Evolutionary conservation across 768 basidiomycete species (phyloP).

Genomic region (Russula olivacea): DNA sequence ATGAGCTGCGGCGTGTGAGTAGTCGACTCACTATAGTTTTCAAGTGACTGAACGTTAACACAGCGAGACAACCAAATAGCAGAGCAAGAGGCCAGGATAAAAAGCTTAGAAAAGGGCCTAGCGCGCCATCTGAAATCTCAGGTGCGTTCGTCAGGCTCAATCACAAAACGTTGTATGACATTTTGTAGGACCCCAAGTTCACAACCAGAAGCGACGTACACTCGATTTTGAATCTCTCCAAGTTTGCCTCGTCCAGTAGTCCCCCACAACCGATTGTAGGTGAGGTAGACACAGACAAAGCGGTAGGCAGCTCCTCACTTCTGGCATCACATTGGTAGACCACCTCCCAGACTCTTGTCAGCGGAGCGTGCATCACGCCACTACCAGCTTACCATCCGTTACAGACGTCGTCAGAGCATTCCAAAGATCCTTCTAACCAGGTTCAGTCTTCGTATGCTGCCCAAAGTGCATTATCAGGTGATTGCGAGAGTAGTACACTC

Average conservation of each 20-base stretch:
- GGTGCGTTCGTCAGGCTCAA: conserved; percentile 11
- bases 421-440: neutral
- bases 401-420: neutral
- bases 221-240: conserved; percentile 32
- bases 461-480: neutral
- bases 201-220: conserved; percentile 19
- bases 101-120: conserved; percentile 30
- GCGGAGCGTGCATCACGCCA: neutral
- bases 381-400: neutral
- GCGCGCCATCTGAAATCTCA: conserved; percentile 31
- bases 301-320: conserved; percentile 20
- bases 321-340: neutral
- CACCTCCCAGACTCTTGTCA: neutral
- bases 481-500: neutral
- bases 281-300: conserved; percentile 26
- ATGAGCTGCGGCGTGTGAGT: conserved; percentile 34
- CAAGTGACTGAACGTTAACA: neutral
- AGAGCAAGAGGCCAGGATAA: conserved; percentile 30
- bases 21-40: neutral
- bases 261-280: conserved; percentile 21
- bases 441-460: neutral
- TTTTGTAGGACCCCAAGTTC: conserved; percentile 23
- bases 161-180: neutral
- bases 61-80: conserved; percentile 33
- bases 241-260: conserved; percentile 30